These are phyloP conservation scores for Sporothrix brasiliensis DNA, from an alignment of 2,329 filamentous ascomycete genomes.

Conservation along the genomic window DNA sequence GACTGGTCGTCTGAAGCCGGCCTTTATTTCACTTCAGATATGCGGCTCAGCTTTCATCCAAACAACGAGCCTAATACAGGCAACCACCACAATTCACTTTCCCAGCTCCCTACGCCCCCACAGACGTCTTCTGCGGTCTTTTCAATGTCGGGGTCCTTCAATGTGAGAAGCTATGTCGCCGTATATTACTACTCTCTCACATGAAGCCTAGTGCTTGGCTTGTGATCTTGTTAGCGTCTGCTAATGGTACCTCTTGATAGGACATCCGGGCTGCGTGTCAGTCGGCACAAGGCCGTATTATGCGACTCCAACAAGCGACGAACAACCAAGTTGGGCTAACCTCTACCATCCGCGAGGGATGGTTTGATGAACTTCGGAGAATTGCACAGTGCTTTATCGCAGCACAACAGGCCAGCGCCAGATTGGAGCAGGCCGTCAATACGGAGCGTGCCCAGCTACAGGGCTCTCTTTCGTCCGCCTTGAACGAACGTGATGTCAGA, in stretches of 20 bases:
- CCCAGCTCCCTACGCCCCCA: neutral
- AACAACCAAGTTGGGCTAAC: constrained; percentile 36
- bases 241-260: constrained; percentile 17
- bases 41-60: neutral
- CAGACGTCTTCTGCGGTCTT: neutral
- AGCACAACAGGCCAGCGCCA: constrained; percentile 34
- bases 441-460: constrained; percentile 34
- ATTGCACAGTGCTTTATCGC: constrained; percentile 37
- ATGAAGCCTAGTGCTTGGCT: neutral
- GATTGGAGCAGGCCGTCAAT: constrained; percentile 32
- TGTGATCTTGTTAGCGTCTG: neutral
- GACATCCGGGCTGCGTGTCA: constrained; percentile 35
- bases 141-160: neutral
- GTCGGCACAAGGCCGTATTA: constrained; percentile 35
- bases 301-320: constrained; percentile 36
- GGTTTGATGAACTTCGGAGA: constrained; percentile 33
- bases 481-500: constrained; percentile 33
- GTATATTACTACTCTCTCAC: neutral
- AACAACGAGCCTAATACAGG: neutral
- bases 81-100: too few species aligned
- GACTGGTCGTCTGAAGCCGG: neutral
- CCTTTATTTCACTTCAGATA: neutral
- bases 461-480: constrained; percentile 30
- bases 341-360: constrained; percentile 26
- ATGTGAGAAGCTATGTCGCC: neutral